phyloP scores from a whole-genome alignment of 805 yeast species.

The Cyberlindnera euphorbiiphila region DNA sequence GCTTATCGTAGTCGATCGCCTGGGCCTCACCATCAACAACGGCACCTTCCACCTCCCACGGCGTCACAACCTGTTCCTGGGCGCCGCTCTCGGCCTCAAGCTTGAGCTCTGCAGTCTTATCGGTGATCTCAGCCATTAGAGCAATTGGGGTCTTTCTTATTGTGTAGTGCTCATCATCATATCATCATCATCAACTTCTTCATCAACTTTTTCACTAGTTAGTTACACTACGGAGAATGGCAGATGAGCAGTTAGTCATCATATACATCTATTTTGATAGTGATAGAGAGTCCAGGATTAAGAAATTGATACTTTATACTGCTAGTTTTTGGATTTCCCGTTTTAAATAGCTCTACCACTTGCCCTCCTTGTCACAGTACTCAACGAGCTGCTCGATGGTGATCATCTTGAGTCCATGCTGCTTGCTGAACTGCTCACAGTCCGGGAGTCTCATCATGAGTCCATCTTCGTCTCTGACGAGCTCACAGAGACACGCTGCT shows the following conservation, averaged over 20 bases:
- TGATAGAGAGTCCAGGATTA: too few relatives aligned
- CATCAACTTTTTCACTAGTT: too few relatives aligned
- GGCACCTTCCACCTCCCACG: slow-evolving; percentile 99
- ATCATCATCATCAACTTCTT: too few relatives aligned
- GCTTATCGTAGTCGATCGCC: slow-evolving; percentile 86
- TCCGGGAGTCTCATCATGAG: slow-evolving; percentile 92
- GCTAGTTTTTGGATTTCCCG: background rate
- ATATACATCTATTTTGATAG: background rate
- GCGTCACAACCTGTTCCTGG: slow-evolving; percentile 59
- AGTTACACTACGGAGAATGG: too few relatives aligned
- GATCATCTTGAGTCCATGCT: slow-evolving; percentile 63
- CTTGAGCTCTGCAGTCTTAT: slow-evolving; percentile 11
- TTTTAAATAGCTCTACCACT: slow-evolving; percentile 7
- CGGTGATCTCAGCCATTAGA: slow-evolving; percentile 13
- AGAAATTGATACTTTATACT: too few relatives aligned
- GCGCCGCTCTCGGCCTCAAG: too few relatives aligned
- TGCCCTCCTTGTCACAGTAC: slow-evolving; percentile 34
- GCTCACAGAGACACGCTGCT: slow-evolving; percentile 90
- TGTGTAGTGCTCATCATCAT: too few relatives aligned
- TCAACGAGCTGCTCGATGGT: slow-evolving; percentile 73
- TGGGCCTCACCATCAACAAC: slow-evolving; percentile 92
- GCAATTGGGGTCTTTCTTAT: too few relatives aligned
- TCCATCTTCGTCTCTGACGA: slow-evolving; percentile 91
- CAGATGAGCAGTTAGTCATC: too few relatives aligned
- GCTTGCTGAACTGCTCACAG: slow-evolving; percentile 64